Evolutionary conservation across 148 eudicot species (phyloP), one percentile per base, ranked within the genome.

Genomic region (Amaranthus cruentus): DNA sequence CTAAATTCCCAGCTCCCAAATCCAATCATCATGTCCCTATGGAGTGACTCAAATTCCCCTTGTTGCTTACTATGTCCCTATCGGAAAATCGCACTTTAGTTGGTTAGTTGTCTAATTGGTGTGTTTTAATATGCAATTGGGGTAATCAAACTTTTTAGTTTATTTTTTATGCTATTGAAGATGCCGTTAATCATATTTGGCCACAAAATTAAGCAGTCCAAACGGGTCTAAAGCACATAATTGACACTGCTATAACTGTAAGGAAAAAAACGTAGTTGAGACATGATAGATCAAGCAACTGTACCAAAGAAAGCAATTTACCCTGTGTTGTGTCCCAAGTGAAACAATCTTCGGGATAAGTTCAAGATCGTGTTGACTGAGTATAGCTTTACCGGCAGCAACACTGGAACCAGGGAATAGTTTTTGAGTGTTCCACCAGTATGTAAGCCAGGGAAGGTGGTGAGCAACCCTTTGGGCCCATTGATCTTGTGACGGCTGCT

Each of bases 341-440:
- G 58, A 62, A 47, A 12, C 44, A 38, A 46, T 10, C 69, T 76
- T 73, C 21, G 81, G 67, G 14, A 80, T 3, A 59, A 83, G 53
- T 60, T 76, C 74, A 43, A 65, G 55, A 64, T 83, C 85, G 3
- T 75, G 85, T 44, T 56, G 66, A 21, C 78, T 75, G 6, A 84
- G 63, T 21, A 73, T 77, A 49, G 66, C 75, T 4, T 47, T 85
- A 15, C 81, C 78, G 67, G 77, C 63, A 15, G 69, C 60, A 62
- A 85, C 88, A 73, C 88, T 87, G 13, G 84, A 81, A 51, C 71
- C 47, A 18, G 88, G 88, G 70, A 88, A 88, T 60, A 56, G 79
- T 44, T 76, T 85, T 62, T 88, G 91, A 14, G 91, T 83, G 71
- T 83, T 82, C 91, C 91, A 88, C 91, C 91, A 88, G 74, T 83